These are phyloP conservation scores for Hordeum pubiflorum DNA, from an alignment of 202 grass and related monocot species.

Conservation along the genomic window DNA sequence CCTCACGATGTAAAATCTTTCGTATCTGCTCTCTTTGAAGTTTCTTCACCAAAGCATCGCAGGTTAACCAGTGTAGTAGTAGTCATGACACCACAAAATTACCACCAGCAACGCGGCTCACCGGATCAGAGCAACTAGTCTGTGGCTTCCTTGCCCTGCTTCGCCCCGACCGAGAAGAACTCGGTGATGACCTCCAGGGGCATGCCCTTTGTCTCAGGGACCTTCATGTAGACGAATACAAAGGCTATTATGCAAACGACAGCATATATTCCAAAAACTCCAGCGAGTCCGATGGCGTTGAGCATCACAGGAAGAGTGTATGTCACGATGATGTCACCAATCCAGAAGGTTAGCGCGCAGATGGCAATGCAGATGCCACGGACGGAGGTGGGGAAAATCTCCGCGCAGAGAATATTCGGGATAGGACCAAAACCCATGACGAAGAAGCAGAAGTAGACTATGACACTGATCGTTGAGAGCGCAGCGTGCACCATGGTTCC, in stretches of 20 bases:
- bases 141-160: constrained; percentile 34
- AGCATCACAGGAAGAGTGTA: constrained; percentile 69
- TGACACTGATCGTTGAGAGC: constrained; percentile 55
- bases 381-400: constrained; percentile 64
- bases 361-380: constrained; percentile 73
- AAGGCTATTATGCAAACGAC: constrained; percentile 41
- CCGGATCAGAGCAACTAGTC: constrained; percentile 17
- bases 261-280: constrained; percentile 65
- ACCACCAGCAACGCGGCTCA: neutral
- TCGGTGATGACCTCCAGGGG: constrained; percentile 75
- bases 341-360: constrained; percentile 53
- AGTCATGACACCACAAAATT: constrained; percentile 30
- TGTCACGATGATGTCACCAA: constrained; percentile 59
- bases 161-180: constrained; percentile 68
- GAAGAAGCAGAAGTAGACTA: constrained; percentile 77
- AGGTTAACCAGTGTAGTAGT: neutral
- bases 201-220: constrained; percentile 78
- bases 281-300: constrained; percentile 45
- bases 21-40: constrained; percentile 20
- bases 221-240: constrained; percentile 62
- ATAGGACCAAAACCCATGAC: constrained; percentile 71
- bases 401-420: constrained; percentile 66
- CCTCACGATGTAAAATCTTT: constrained; percentile 7
- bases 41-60: constrained; percentile 26
- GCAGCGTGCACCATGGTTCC: constrained; percentile 56